Percentiles rank a stretch among this genome's conserved stretches.
These are phyloP conservation scores for Suhomyces sp. DNA, from an alignment of 805 yeast species.

Conservation along the genomic window DNA sequence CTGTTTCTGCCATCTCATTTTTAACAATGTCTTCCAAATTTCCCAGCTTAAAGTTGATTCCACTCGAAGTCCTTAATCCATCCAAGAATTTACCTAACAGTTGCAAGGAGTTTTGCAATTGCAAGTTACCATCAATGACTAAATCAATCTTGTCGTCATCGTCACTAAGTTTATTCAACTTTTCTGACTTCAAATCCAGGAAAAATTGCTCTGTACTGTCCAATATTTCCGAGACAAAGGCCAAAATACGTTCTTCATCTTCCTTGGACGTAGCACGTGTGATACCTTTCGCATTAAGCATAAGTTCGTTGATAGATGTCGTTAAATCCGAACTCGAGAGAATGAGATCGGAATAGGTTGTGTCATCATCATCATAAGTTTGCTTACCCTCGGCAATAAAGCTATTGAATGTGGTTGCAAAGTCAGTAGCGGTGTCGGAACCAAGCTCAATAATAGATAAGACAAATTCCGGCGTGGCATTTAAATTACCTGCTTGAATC, in stretches of 20 bases:
- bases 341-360: constrained; percentile 63
- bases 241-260: constrained; percentile 52
- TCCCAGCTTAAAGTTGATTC: constrained; percentile 33
- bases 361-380: constrained; percentile 35
- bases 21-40: constrained; percentile 74
- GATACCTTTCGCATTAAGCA: constrained; percentile 70
- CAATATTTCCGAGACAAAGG: constrained; percentile 52
- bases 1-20: constrained; percentile 70
- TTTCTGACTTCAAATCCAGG: constrained; percentile 53
- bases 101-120: constrained; percentile 71
- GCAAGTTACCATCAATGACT: constrained; percentile 73
- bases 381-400: constrained; percentile 74
- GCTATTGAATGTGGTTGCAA: constrained; percentile 73
- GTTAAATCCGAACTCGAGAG: constrained; percentile 64
- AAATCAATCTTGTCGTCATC: constrained; percentile 70
- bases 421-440: constrained; percentile 71
- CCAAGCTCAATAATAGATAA: constrained; percentile 69
- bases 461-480: constrained; percentile 68
- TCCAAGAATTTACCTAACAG: constrained; percentile 56
- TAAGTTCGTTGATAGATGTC: constrained; percentile 57
- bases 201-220: constrained; percentile 62
- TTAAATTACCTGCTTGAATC: constrained; percentile 78
- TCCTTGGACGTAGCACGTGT: constrained; percentile 52
- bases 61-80: constrained; percentile 39
- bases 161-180: constrained; percentile 48